Evolutionary conservation across 169 alveolate species (phyloP), one percentile per base, ranked within the genome.

Genomic region (Theileria sp.): DNA sequence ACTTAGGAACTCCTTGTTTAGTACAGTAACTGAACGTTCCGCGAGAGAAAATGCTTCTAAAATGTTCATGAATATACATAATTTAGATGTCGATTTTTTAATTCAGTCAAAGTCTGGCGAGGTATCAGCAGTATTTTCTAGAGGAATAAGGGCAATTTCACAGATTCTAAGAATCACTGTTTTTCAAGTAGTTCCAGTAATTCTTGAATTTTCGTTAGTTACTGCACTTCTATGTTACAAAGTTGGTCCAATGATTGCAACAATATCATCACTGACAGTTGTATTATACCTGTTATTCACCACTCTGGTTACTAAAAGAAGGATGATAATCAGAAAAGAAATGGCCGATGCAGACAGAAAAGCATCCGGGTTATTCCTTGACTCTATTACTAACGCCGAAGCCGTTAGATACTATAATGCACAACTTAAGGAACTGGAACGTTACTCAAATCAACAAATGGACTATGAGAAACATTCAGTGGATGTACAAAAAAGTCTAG

Each of bases 261-360:
- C 91, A 50, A 82, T 93, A 38, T 89, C 96, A 7, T 69, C 92
- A n/a, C 73, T 84, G 8, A 92, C 95, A 49, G 92, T 93, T 96
- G 4, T 72, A 28, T 75, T 88, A 60, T 93, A 93, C 74, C 85
- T 93, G 72, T 56, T 86, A 6, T 93, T 93, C 75, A 93, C 96
- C 10, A 87, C 95, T 19, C 64, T 92, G 19, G 92, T 93, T 15
- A 93, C 96, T 8, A 81, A 87, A 78, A 86, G 89, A 38, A 84
- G 96, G 76, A 93, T 93, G 65, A 77, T 92, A 25, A 81, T 89
- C 51, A 80, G 96, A 65, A 92, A 86, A 77, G 61, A 81, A 28
- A 93, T 93, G 96, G 93, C 88, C 30, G 77, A 81, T 50, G 88
- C 95, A 25, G 96, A 93, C 71, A 95, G 92, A 76, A 89, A 84